Evolutionary conservation across 345 rosid genomes (phyloP), one percentile per base, ranked within the genome.

Genomic region (Lepidium africanum): DNA sequence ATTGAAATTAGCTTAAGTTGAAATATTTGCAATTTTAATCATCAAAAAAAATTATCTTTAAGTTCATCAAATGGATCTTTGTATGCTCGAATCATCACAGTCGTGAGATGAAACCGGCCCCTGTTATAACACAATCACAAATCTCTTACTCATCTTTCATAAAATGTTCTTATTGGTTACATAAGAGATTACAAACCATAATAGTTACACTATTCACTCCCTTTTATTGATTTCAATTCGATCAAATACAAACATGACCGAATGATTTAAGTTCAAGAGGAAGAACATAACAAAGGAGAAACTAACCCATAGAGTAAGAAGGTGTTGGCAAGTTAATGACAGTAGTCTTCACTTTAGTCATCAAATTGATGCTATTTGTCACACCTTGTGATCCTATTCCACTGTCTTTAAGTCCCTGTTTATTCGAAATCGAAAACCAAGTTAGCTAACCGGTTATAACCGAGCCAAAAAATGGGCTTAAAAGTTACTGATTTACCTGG

Each of bases 301-400:
- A 70, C 83, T 81, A 92, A 73, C 99, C 97, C 95, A 93, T 87
- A 67, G 99, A 73, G 82, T 91, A 94, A 46, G 99, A 82, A 49
- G 99, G 95, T 69, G 84, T 53, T 9, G 99, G 97, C 74, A 94
- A 71, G 72, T 94, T 94, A 71, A 94, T 89, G 63, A 94, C 99
- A 1, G 96, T 89, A 83, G 79, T 89, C 84, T 94, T 94, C 68
- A 94, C 82, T 78, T 91, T 94, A 5, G 85, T 83, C 99, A 94
- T 94, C 93, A 94, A 82, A 78, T 84, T 85, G 58, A 94, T 91
- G 85, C 99, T 94, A 79, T 94, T 94, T 63, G 97, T 91, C 58
- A 94, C 81, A 35, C 97, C 99, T 75, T 94, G 99, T 61, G 99
- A 94, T 8, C 99, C 99, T 19, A 94, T 91, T 43, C 99, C 99